Conservation (phyloP, 2,329 filamentous ascomycete genomes). For the Trichoderma asperellum region DNA sequence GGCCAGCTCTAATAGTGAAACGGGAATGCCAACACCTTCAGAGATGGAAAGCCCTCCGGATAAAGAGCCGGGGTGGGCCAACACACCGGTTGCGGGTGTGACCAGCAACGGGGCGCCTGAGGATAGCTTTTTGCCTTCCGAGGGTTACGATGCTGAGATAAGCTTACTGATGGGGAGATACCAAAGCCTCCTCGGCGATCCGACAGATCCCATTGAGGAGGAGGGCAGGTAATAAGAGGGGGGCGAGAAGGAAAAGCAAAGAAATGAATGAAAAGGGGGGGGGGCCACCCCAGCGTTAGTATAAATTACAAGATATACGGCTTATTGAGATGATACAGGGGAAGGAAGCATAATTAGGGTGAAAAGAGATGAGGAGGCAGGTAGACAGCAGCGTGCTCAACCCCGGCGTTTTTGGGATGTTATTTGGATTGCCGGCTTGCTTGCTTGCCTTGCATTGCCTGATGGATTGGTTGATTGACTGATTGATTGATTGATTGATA, state of each 20-base stretch:
- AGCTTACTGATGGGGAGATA: constrained; percentile 44
- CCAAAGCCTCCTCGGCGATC: constrained; percentile 41
- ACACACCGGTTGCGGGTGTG: constrained; percentile 31
- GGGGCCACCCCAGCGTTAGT: background rate
- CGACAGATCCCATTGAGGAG: constrained; percentile 45
- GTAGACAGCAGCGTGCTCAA: background rate
- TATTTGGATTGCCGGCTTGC: constrained; percentile 28
- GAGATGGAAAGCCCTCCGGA: constrained; percentile 42
- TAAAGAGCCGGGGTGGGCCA: constrained; percentile 35
- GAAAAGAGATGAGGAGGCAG: constrained; percentile 15
- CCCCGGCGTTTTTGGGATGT: constrained; percentile 27
- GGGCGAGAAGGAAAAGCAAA: background rate
- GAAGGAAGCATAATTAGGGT: background rate
- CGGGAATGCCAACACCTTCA: constrained; percentile 44
- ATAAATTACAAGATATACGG: constrained; percentile 5
- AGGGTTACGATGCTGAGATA: constrained; percentile 40
- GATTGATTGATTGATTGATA: constrained; percentile 30
- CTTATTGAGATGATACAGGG: constrained; percentile 4
- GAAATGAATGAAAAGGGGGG: background rate
- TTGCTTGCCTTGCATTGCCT: background rate
- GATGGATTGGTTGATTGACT: constrained; percentile 20
- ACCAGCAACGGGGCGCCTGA: constrained; percentile 36
- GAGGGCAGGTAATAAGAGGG: constrained; percentile 41
- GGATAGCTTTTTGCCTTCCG: constrained; percentile 39
- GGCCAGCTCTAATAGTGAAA: constrained; percentile 32